These are phyloP conservation scores for Vitis amurensis DNA, from an alignment of 164 flowering plant species.

Conservation along the genomic window DNA sequence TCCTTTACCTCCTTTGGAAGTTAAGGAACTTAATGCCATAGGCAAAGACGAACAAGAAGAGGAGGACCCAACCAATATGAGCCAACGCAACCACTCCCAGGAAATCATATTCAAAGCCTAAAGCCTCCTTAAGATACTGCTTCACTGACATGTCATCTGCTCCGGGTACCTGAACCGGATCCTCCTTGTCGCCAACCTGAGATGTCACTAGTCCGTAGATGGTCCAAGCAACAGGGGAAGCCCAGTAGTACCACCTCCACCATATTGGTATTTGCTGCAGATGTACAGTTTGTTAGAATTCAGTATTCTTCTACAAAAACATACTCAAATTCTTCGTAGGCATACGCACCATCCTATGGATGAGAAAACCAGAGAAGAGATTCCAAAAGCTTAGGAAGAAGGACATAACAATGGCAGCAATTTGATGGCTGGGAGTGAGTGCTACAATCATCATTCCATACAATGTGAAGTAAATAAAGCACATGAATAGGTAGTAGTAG, in stretches of 20 bases:
- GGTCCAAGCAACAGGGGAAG: constrained; percentile 60
- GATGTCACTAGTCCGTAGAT: constrained; percentile 48
- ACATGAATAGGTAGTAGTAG: constrained; percentile 36
- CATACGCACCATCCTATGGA: constrained; percentile 36
- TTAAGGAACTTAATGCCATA: too few species aligned
- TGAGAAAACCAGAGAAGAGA: constrained; percentile 51
- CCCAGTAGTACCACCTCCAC: constrained; percentile 72
- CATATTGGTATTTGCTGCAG: constrained; percentile 51
- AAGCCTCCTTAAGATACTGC: too few species aligned
- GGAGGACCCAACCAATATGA: too few species aligned
- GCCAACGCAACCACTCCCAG: too few species aligned
- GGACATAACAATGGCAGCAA: constrained; percentile 43
- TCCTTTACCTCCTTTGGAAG: too few species aligned
- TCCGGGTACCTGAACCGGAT: constrained; percentile 19
- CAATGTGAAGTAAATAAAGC: constrained; percentile 45
- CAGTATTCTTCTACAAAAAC: background rate
- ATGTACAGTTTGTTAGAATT: background rate
- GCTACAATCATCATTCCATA: constrained; percentile 60
- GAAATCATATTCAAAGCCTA: too few species aligned
- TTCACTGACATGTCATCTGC: background rate
- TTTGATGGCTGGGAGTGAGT: constrained; percentile 45
- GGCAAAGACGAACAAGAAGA: too few species aligned
- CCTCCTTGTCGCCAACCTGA: constrained; percentile 34
- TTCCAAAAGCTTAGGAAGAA: constrained; percentile 54
- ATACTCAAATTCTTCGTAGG: background rate